A percentile compares a stretch with the other conserved stretches of the same genome.
phyloP scores from a whole-genome alignment of 345 rosid species.

The Triadica sebifera region DNA sequence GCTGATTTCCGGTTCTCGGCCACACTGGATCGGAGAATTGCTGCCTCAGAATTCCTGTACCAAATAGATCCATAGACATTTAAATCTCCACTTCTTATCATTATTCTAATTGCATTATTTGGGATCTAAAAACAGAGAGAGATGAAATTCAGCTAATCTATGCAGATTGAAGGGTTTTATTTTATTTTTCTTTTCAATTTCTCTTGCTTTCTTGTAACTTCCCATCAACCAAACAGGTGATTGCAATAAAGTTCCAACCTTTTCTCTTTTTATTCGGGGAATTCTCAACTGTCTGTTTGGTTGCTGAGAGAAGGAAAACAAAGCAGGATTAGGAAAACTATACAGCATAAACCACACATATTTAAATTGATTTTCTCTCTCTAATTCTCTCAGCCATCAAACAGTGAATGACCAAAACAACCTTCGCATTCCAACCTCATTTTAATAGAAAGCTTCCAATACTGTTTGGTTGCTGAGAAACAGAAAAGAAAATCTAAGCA shows the following conservation, averaged over 20 bases:
- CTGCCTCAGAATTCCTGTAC: slow-evolving; percentile 56
- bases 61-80: slow-evolving; percentile 8
- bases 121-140: slow-evolving; percentile 4
- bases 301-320: slow-evolving; percentile 9
- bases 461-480: slow-evolving; percentile 27
- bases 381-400: slow-evolving; percentile 15
- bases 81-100: neutral
- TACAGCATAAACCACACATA: neutral
- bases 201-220: slow-evolving; percentile 5
- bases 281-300: slow-evolving; percentile 15
- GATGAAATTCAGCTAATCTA: too few species aligned
- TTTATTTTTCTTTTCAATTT: neutral
- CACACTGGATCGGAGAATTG: slow-evolving; percentile 30
- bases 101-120: neutral
- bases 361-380: neutral
- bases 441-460: slow-evolving; percentile 9
- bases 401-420: slow-evolving; percentile 1
- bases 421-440: slow-evolving; percentile 2
- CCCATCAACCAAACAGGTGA: slow-evolving; percentile 33
- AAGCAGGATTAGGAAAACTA: neutral
- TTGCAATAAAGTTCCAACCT: slow-evolving; percentile 4
- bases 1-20: slow-evolving; percentile 40
- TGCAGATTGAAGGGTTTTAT: neutral
- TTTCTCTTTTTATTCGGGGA: slow-evolving; percentile 8
- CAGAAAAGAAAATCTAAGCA: neutral